These are phyloP conservation scores for Lepidopterella palustris DNA, from an alignment of 495 filamentous ascomycete genomes.

Conservation along the genomic window DNA sequence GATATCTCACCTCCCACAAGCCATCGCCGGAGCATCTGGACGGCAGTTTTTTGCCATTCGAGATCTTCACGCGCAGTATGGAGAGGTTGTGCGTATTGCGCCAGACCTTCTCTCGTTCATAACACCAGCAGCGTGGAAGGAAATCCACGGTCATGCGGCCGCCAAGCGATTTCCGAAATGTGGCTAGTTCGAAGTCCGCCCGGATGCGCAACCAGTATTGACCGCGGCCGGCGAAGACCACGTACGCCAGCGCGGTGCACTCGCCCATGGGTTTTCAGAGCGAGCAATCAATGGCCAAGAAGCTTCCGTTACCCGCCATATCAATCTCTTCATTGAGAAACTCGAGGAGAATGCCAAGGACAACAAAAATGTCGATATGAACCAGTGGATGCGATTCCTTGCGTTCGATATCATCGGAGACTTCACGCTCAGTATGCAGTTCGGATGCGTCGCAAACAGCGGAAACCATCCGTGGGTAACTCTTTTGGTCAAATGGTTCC, in stretches of 20 bases:
- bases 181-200: constrained; percentile 8
- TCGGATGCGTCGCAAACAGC: neutral
- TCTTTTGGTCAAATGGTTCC: neutral
- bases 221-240: constrained; percentile 16
- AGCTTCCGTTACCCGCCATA: neutral
- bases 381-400: neutral
- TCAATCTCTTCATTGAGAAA: neutral
- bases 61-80: neutral
- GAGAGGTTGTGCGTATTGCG: neutral
- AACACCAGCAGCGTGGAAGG: neutral
- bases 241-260: constrained; percentile 4
- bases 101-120: neutral
- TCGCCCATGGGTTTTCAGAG: constrained; percentile 31
- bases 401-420: neutral
- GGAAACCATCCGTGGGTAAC: neutral
- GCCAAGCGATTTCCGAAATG: constrained; percentile 6
- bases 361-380: neutral
- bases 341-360: no score
- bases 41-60: neutral
- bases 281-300: constrained; percentile 3
- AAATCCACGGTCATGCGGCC: neutral
- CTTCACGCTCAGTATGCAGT: neutral
- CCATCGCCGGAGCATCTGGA: neutral
- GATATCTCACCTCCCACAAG: neutral
- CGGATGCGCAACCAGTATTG: constrained; percentile 15